Percentiles rank a stretch among this genome's conserved stretches.
phyloP scores from a whole-genome alignment of 805 yeast genomes.

The Pichia gijzeniarum region DNA sequence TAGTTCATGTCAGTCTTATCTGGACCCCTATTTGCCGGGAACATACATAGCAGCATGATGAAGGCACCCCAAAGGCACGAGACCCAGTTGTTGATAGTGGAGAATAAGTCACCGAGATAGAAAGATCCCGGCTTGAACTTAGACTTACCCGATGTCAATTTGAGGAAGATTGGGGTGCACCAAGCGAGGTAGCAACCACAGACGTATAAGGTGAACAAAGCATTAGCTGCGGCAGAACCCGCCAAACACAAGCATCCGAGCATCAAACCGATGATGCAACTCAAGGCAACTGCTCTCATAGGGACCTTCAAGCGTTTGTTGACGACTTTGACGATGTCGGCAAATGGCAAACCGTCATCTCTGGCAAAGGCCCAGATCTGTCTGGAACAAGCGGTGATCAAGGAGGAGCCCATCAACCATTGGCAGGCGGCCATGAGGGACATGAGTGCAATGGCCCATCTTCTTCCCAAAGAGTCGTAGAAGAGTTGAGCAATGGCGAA shows the following conservation, averaged over 20 bases:
- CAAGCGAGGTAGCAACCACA: conserved; percentile 60
- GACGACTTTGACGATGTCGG: conserved; percentile 49
- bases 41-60: conserved; percentile 51
- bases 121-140: conserved; percentile 63
- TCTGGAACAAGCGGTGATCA: conserved; percentile 58
- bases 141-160: conserved; percentile 42
- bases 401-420: conserved; percentile 59
- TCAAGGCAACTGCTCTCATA: conserved; percentile 53
- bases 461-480: conserved; percentile 53
- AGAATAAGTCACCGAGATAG: conserved; percentile 48
- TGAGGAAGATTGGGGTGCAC: conserved; percentile 52
- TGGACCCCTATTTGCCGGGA: conserved; percentile 44
- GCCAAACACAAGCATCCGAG: conserved; percentile 56
- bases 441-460: conserved; percentile 63
- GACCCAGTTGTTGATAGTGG: conserved; percentile 36
- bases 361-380: conserved; percentile 74
- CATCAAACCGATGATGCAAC: conserved; percentile 41
- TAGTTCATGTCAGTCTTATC: conserved; percentile 56
- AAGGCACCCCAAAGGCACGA: conserved; percentile 46
- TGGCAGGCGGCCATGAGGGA: conserved; percentile 52
- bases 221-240: conserved; percentile 54
- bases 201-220: conserved; percentile 59
- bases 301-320: conserved; percentile 54
- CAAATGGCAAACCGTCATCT: conserved; percentile 67
- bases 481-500: conserved; percentile 62